Conservation (phyloP, 2,329 filamentous ascomycete genomes). For the Calonectria crousiana region DNA sequence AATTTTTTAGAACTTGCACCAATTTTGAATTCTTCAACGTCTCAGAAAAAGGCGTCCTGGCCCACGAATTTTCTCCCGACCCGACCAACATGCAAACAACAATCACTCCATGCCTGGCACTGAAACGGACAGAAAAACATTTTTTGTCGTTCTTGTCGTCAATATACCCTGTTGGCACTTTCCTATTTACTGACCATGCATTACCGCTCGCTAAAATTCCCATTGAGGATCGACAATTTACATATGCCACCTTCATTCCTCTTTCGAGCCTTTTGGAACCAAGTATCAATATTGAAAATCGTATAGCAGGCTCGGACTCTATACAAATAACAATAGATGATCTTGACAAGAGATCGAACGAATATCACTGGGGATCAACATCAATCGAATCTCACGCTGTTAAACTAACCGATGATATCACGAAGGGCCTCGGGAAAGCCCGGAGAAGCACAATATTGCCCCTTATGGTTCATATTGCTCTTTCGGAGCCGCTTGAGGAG, state of each 20-base stretch:
- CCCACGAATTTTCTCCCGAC: constrained; percentile 4
- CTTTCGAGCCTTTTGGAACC: constrained; percentile 67
- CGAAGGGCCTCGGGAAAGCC: constrained; percentile 69
- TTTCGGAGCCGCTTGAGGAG: constrained; percentile 37
- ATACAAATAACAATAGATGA: constrained; percentile 68
- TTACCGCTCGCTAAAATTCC: constrained; percentile 74
- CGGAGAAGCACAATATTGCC: constrained; percentile 72
- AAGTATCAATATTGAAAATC: constrained; percentile 70
- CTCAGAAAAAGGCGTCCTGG: constrained; percentile 63
- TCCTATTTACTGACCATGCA: constrained; percentile 71
- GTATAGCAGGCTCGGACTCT: constrained; percentile 76
- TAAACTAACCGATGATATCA: constrained; percentile 62
- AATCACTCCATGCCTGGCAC: constrained; percentile 71
- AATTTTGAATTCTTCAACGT: constrained; percentile 84
- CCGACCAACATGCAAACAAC: constrained; percentile 47
- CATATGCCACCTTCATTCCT: constrained; percentile 74
- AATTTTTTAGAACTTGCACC: constrained; percentile 73
- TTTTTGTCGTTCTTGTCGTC: constrained; percentile 77
- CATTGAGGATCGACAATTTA: constrained; percentile 71
- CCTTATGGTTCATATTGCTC: constrained; percentile 65
- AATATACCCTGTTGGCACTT: constrained; percentile 64
- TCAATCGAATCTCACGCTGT: not conserved
- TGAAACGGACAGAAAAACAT: constrained; percentile 76
- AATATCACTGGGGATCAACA: too few relatives aligned
- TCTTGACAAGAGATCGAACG: constrained; percentile 27